phyloP scores from a whole-genome alignment of 805 yeast genomes.

The Candida montana region DNA sequence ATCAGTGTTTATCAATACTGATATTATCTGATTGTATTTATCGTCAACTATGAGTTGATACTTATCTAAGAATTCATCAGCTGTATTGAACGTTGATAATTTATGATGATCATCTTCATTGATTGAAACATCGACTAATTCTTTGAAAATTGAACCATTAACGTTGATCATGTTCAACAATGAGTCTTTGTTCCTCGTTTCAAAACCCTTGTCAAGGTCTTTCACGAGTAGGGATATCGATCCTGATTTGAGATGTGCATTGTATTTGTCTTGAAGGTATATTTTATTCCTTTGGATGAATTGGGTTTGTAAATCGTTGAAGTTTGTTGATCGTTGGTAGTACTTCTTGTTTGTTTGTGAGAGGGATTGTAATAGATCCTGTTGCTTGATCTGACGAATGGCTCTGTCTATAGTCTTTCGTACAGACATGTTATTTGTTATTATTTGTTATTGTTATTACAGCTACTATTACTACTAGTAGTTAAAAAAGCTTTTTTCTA shows the following conservation, averaged over 20 bases:
- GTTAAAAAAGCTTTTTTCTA: too few species aligned
- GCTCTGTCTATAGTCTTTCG: too few species aligned
- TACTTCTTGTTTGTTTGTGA: too few species aligned
- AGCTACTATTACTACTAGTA: too few species aligned
- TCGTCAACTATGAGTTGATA: not conserved
- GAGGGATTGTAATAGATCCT: too few species aligned
- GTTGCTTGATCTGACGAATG: too few species aligned
- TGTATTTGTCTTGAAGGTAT: not conserved
- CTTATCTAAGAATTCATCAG: not conserved
- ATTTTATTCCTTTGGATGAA: not conserved
- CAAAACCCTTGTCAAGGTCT: constrained; percentile 1
- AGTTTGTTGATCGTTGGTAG: not conserved
- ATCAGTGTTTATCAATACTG: not conserved
- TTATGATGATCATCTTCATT: not conserved
- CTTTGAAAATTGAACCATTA: not conserved
- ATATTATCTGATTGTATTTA: not conserved
- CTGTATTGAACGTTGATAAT: not conserved
- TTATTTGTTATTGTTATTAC: too few species aligned
- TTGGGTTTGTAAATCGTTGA: not conserved
- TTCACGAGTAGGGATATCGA: not conserved
- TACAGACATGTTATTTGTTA: too few species aligned
- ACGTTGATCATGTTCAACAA: not conserved
- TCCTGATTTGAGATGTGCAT: not conserved
- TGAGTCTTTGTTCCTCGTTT: not conserved
- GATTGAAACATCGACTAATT: not conserved